phyloP scores from a whole-genome alignment of 2,329 filamentous ascomycete species.

The Venturia asperata region DNA sequence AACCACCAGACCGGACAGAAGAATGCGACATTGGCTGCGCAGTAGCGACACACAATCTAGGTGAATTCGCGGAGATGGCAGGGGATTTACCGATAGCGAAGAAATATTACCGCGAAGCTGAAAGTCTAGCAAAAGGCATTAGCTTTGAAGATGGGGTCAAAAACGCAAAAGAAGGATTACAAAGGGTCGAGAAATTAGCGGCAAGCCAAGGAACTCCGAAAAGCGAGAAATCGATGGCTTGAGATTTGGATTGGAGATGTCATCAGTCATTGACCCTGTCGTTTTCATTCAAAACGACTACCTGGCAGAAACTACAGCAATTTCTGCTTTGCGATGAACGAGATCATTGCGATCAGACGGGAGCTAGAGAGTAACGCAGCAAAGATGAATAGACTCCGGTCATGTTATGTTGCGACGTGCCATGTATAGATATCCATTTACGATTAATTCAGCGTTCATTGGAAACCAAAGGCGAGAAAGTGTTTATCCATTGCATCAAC shows the following conservation, averaged over 20 bases:
- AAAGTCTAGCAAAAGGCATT: constrained; percentile 47
- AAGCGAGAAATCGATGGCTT: not conserved
- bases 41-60: constrained; percentile 78
- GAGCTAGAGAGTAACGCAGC: too few species aligned
- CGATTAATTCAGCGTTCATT: too few species aligned
- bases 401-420: too few species aligned
- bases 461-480: too few species aligned
- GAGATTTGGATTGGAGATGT: not conserved
- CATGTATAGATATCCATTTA: too few species aligned
- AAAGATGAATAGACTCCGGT: too few species aligned
- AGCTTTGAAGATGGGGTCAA: constrained; percentile 41
- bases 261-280: too few species aligned
- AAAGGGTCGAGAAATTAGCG: constrained; percentile 26
- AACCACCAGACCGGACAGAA: constrained; percentile 58
- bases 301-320: too few species aligned
- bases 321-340: too few species aligned
- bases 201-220: not conserved
- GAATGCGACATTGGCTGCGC: constrained; percentile 82
- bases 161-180: constrained; percentile 36
- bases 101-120: constrained; percentile 61
- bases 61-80: constrained; percentile 71
- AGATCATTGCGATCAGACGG: too few species aligned
- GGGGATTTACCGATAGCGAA: constrained; percentile 59
- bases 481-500: too few species aligned
- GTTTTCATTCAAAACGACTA: too few species aligned